Evolutionary conservation across 176 grass and related monocot genomes (phyloP).

Genomic region (Musa troglodytarum): DNA sequence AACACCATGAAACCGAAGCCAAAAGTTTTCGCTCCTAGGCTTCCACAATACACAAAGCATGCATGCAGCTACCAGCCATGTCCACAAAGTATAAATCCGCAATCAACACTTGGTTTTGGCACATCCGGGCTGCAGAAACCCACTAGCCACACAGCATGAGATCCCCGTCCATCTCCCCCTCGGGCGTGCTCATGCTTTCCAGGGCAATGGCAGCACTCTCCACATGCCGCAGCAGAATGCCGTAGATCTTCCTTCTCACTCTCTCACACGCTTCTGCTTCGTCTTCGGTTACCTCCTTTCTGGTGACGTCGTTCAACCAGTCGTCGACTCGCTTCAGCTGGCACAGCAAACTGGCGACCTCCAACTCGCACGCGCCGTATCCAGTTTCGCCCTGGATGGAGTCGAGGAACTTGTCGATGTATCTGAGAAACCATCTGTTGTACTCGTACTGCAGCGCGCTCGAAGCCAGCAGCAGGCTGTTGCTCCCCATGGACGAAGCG

Average conservation of each 20-base stretch:
- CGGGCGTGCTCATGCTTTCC: slow-evolving; percentile 23
- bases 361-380: slow-evolving; percentile 27
- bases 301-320: slow-evolving; percentile 53
- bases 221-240: slow-evolving; percentile 56
- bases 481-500: slow-evolving; percentile 27
- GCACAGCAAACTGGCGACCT: slow-evolving; percentile 45
- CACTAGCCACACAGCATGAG: neutral
- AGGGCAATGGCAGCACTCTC: slow-evolving; percentile 54
- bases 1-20: no score
- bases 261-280: slow-evolving; percentile 60
- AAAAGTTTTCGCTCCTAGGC: no score
- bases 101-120: neutral
- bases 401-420: slow-evolving; percentile 80
- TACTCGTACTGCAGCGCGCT: slow-evolving; percentile 34
- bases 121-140: no score
- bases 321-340: slow-evolving; percentile 86
- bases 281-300: slow-evolving; percentile 46
- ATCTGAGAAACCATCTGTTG: slow-evolving; percentile 69
- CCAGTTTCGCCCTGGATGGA: slow-evolving; percentile 20
- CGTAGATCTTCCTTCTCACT: slow-evolving; percentile 68
- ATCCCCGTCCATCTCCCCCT: neutral
- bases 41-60: no score
- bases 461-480: slow-evolving; percentile 19
- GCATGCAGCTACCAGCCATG: neutral
- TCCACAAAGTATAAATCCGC: neutral